Base-by-base conservation (phyloP, 2,329 filamentous ascomycete species). In the Scopulariopsis brevicaulis region DNA sequence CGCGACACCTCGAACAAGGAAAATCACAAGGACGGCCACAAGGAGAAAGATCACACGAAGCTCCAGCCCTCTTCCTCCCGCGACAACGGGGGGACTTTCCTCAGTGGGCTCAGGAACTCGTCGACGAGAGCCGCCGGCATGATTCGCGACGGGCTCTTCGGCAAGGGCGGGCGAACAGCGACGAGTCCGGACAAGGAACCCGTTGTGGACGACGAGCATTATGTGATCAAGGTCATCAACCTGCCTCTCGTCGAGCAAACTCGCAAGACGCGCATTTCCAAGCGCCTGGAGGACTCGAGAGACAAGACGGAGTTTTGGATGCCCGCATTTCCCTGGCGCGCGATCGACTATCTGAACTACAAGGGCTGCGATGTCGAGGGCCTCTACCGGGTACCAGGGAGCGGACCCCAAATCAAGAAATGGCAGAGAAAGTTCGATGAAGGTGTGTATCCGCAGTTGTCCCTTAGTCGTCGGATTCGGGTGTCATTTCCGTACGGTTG, bases 291-390 rank as follows among this genome's bases (percentile, higher is more conserved):
- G 67, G 84, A 89, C 60, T 96, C 92, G 11, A 83, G 86, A 61
- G 93, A 97, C 68, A 96, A 96, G 77, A 97, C 93, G 0, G 93
- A 96, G 67, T 97, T 95, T 68, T 97, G 93, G 93, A 96, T 97
- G 92, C 93, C 93, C 14, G 89, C 91, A 7, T 86, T 97, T 59
- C 92, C 93, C 0, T 96, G 93, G 88, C 82, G 93, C 62, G 95
- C 91, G 59, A 96, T 97, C 63, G 93, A 97, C 73, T 96, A 96
- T 69, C 77, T 97, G 56, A 96, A 96, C 70, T 94, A 92, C 72
- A 95, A 94, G 68, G 90, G 90, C 46, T 94, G 89, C 64, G 92
- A 96, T 66, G 90, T 96, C 46, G 93, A 96, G 71, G 93, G 93
- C 3, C 77, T 97, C 3, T 97, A 97, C 69, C 85, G 93, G 59